These are phyloP conservation scores for Allantophomopsis cytisporea DNA, from an alignment of 2,329 filamentous ascomycete genomes.

Conservation along the genomic window DNA sequence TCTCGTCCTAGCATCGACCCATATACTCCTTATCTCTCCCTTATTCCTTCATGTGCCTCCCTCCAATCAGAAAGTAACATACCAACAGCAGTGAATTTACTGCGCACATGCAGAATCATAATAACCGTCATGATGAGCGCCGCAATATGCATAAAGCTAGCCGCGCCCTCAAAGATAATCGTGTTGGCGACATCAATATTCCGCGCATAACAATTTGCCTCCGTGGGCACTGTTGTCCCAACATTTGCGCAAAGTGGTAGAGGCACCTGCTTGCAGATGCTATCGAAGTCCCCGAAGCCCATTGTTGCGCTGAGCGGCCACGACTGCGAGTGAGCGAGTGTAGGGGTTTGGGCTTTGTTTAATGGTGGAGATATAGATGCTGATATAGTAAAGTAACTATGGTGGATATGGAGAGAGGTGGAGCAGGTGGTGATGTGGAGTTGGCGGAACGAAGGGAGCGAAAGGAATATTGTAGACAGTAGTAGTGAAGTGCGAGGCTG, in stretches of 20 bases:
- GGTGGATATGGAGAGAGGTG: too few species aligned
- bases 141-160: slow-evolving; percentile 83
- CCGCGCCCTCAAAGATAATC: slow-evolving; percentile 91
- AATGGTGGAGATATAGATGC: too few species aligned
- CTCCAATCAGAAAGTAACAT: slow-evolving; percentile 20
- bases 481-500: too few species aligned
- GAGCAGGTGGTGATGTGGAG: too few species aligned
- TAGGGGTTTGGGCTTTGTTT: too few species aligned
- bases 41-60: neutral
- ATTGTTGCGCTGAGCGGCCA: slow-evolving; percentile 26
- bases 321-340: too few species aligned
- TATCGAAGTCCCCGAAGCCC: slow-evolving; percentile 83
- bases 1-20: too few species aligned
- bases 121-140: slow-evolving; percentile 86
- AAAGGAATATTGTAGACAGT: too few species aligned
- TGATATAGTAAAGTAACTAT: too few species aligned
- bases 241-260: slow-evolving; percentile 81
- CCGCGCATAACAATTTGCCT: slow-evolving; percentile 78
- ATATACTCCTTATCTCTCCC: neutral
- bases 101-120: slow-evolving; percentile 94
- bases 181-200: slow-evolving; percentile 96
- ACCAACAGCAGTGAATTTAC: slow-evolving; percentile 97
- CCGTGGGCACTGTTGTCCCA: slow-evolving; percentile 57
- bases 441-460: too few species aligned
- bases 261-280: slow-evolving; percentile 72